Evolutionary conservation across 139 green algal genomes (phyloP).

Genomic region (Closterium sp.): DNA sequence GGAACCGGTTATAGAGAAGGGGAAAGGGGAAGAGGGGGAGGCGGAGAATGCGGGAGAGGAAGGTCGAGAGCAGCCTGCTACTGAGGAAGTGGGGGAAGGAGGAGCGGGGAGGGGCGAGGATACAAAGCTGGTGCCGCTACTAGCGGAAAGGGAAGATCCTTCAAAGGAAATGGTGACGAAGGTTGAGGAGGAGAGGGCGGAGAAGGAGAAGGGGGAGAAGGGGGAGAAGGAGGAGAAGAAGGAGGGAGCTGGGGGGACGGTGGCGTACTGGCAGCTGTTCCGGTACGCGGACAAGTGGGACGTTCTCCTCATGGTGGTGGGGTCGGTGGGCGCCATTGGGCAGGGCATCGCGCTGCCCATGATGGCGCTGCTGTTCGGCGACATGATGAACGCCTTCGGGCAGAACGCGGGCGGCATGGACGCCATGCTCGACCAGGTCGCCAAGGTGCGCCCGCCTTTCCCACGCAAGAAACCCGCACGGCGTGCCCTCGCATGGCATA

Average conservation of each 20-base stretch:
- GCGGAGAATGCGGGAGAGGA: too few species aligned
- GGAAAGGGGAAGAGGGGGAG: too few species aligned
- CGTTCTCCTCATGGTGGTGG: not conserved
- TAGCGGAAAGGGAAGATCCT: not conserved
- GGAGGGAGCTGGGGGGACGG: not conserved
- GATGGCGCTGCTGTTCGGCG: not conserved
- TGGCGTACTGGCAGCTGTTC: conserved; percentile 5
- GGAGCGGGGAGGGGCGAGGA: too few species aligned
- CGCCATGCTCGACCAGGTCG: conserved; percentile 8
- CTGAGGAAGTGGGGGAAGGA: too few species aligned
- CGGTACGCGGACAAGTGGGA: conserved; percentile 3
- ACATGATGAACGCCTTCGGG: conserved; percentile 8
- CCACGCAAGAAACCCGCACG: too few species aligned
- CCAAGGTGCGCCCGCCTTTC: not conserved
- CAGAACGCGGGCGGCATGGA: not conserved
- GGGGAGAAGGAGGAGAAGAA: not conserved
- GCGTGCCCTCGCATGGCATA: too few species aligned
- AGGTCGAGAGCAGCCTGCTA: too few species aligned
- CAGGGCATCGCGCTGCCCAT: not conserved
- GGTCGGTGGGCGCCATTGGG: not conserved
- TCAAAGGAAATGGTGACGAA: not conserved
- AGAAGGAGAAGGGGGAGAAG: not conserved
- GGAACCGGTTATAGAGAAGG: too few species aligned
- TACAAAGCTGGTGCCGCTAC: not conserved
- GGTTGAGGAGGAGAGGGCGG: not conserved